Base-by-base conservation (phyloP, 257 asterid species). In the Solanum virginianum region DNA sequence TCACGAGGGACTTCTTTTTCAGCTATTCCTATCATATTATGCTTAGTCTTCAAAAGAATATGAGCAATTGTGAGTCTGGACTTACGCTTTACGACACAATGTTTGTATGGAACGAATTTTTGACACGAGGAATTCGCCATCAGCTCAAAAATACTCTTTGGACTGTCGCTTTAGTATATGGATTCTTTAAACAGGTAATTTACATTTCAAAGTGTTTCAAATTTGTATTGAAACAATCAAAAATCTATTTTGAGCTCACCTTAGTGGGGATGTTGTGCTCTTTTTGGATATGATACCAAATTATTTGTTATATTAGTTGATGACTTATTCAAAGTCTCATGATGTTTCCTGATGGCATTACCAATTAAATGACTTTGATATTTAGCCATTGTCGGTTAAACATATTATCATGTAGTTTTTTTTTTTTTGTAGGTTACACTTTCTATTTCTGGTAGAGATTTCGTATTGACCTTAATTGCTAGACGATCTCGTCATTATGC, bases 51-150 rank as follows among this genome's bases (percentile, higher is more conserved):
- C 99, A 97, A 85, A 94, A 93, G 93, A 97, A 95, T 77, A 90
- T 92, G 71, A 90, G 94, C 91, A 91, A 90, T 86, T 92, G 90
- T 86, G 94, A 90, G 84, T 86, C 91, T 81, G 92, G 93, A 72
- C 82, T 89, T 54, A 65, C 84, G n/a, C 92, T 93, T 57, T 94
- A 95, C 49, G 99, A 97, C 87, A 95, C 97, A 43, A 90, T 97
- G 97, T 97, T 94, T 86, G 98, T 97, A 39, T 95, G 99, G 99
- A 97, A 97, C n/a, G 99, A 95, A 88, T 97, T 91, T 90, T 88
- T 97, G 69, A 95, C 98, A 53, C 98, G 98, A 2, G 94, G 93
- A 24, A 93, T 97, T 51, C 97, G 98, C 81, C 90, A 85, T 86
- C 98, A 93, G 87, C 93, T 97, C 81, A 91, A 90, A 88, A 94